phyloP scores from a whole-genome alignment of 768 basidiomycete genomes.

The Russula abietina region DNA sequence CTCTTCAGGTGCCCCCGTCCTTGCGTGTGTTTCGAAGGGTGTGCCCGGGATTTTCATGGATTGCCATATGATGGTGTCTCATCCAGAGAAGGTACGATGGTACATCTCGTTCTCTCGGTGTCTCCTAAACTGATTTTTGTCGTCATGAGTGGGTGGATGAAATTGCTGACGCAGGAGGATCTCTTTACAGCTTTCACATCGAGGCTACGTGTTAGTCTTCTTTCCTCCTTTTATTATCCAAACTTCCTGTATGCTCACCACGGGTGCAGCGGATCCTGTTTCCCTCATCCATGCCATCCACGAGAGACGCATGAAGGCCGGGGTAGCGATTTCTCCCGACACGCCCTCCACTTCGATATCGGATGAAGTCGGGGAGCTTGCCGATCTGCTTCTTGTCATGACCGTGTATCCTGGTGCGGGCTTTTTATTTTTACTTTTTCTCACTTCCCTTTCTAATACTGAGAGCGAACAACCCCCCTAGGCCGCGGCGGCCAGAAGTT shows the following conservation, averaged over 20 bases:
- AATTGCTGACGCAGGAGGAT: conserved; percentile 91
- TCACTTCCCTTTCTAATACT: background rate
- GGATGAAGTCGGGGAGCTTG: conserved; percentile 71
- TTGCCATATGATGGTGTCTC: conserved; percentile 99
- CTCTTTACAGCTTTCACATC: conserved; percentile 93
- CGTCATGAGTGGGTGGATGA: conserved; percentile 83
- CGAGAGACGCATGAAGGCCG: conserved; percentile 82
- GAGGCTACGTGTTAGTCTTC: conserved; percentile 78
- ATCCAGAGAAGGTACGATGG: conserved; percentile 72
- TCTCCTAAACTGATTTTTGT: background rate
- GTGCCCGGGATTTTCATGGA: conserved; percentile 99
- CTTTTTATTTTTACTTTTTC: background rate
- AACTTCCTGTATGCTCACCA: conserved; percentile 1
- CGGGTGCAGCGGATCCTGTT: conserved; percentile 54
- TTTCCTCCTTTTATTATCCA: background rate
- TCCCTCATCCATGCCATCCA: conserved; percentile 79
- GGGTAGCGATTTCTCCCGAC: conserved; percentile 94
- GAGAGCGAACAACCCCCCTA: conserved; percentile 28
- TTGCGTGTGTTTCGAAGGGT: conserved; percentile 76
- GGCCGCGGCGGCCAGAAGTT: conserved; percentile 97
- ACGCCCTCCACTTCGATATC: conserved; percentile 87
- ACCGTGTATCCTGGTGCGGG: conserved; percentile 84
- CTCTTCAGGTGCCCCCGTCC: conserved; percentile 71
- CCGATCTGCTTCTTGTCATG: conserved; percentile 97
- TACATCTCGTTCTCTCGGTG: background rate